Conservation (phyloP, 1,284 basidiomycete species). For the Albatrellus sp. region DNA sequence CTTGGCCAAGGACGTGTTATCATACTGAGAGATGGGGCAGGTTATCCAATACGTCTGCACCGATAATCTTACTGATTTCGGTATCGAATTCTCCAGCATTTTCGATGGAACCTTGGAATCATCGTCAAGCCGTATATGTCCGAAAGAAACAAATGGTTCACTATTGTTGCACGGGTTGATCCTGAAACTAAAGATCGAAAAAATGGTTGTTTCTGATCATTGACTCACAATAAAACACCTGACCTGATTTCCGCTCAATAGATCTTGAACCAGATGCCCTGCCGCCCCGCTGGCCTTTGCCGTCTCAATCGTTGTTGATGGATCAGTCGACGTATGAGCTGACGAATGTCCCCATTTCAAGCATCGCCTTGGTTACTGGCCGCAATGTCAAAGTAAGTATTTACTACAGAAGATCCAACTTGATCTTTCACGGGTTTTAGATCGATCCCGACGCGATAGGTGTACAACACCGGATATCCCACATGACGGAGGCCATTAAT, state of each 20-base stretch:
- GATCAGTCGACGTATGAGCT: slow-evolving; percentile 62
- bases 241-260: slow-evolving; percentile 16
- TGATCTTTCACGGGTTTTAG: slow-evolving; percentile 24
- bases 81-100: slow-evolving; percentile 46
- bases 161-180: slow-evolving; percentile 68
- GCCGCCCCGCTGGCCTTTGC: slow-evolving; percentile 68
- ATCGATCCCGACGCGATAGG: slow-evolving; percentile 62
- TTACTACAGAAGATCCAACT: neutral
- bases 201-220: slow-evolving; percentile 29
- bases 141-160: slow-evolving; percentile 46
- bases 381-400: slow-evolving; percentile 56
- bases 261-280: slow-evolving; percentile 51
- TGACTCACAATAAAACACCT: neutral
- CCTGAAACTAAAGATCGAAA: slow-evolving; percentile 43
- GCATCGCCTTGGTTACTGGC: slow-evolving; percentile 69
- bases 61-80: neutral
- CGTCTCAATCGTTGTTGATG: slow-evolving; percentile 31
- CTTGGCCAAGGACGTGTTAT: slow-evolving; percentile 73
- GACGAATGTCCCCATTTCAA: slow-evolving; percentile 54
- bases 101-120: slow-evolving; percentile 63
- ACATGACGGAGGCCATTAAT: slow-evolving; percentile 41
- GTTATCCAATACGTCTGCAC: slow-evolving; percentile 13
- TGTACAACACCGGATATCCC: slow-evolving; percentile 49
- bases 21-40: slow-evolving; percentile 71
- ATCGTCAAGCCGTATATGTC: slow-evolving; percentile 62